Conservation (phyloP, 1,284 basidiomycete species). For the Ceratobasidium sp. region DNA sequence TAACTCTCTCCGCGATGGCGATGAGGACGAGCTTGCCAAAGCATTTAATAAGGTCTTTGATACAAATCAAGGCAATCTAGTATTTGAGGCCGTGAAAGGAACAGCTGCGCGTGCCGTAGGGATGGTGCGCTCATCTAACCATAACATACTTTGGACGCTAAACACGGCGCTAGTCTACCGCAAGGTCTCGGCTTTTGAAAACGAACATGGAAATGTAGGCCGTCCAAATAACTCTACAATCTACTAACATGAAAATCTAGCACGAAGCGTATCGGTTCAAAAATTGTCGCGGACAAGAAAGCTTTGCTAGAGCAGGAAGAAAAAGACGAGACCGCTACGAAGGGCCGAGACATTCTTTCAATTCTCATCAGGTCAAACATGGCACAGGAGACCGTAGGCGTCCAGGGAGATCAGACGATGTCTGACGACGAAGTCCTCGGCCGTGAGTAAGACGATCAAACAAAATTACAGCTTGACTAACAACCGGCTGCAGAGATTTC, state of each 20-base stretch:
- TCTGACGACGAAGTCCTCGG: constrained; percentile 63
- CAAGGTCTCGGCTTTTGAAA: constrained; percentile 41
- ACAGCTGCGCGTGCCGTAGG: not conserved
- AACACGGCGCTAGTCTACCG: constrained; percentile 48
- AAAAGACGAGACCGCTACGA: constrained; percentile 18
- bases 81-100: not conserved
- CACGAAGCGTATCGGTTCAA: constrained; percentile 51
- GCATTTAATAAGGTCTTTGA: constrained; percentile 53
- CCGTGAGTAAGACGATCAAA: constrained; percentile 57
- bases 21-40: constrained; percentile 52
- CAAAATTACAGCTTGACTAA: not conserved
- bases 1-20: constrained; percentile 51
- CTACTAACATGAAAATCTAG: not conserved
- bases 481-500: constrained; percentile 26
- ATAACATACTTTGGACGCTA: no score
- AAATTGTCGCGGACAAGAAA: constrained; percentile 58
- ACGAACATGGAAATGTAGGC: constrained; percentile 5
- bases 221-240: no score
- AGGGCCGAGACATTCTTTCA: constrained; percentile 52
- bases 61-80: not conserved
- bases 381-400: constrained; percentile 52
- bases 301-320: constrained; percentile 49
- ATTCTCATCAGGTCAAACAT: constrained; percentile 58
- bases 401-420: constrained; percentile 58
- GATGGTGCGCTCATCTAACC: constrained; percentile 49